Percentiles rank a stretch among this genome's conserved stretches.
Conservation (phyloP, 73 alveolate genomes). For the Tetrahymena elliotti region DNA sequence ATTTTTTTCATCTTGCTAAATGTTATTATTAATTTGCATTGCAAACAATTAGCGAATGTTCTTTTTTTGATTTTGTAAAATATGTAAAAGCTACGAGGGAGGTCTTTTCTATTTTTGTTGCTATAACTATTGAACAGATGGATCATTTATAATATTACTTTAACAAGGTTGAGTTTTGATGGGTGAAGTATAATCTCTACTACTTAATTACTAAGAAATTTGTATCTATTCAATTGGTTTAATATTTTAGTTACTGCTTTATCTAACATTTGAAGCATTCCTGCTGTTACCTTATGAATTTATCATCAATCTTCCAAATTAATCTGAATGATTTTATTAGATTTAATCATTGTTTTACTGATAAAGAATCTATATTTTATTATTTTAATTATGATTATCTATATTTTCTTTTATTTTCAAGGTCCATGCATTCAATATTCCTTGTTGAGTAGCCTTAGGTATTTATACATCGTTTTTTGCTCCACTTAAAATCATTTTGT, state of each 20-base stretch:
- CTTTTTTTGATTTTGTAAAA: neutral
- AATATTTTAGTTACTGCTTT: neutral
- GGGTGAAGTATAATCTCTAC: neutral
- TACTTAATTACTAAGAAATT: neutral
- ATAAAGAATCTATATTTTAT: neutral
- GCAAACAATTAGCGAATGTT: neutral
- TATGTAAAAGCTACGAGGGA: neutral
- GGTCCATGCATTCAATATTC: neutral
- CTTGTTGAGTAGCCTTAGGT: neutral
- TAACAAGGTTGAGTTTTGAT: neutral
- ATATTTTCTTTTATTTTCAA: neutral
- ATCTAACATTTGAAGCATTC: neutral
- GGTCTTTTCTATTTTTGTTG: neutral
- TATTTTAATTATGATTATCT: neutral
- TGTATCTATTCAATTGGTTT: neutral
- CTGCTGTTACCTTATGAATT: neutral
- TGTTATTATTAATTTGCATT: neutral
- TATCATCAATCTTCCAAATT: neutral
- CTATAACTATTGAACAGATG: neutral
- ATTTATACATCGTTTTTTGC: neutral
- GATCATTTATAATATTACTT: neutral
- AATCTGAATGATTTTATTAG: neutral
- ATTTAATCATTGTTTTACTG: neutral
- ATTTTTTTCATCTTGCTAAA: neutral
- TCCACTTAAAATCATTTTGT: neutral